Base-by-base conservation (phyloP, 2,329 filamentous ascomycete species). In the Diaporthe vexans region DNA sequence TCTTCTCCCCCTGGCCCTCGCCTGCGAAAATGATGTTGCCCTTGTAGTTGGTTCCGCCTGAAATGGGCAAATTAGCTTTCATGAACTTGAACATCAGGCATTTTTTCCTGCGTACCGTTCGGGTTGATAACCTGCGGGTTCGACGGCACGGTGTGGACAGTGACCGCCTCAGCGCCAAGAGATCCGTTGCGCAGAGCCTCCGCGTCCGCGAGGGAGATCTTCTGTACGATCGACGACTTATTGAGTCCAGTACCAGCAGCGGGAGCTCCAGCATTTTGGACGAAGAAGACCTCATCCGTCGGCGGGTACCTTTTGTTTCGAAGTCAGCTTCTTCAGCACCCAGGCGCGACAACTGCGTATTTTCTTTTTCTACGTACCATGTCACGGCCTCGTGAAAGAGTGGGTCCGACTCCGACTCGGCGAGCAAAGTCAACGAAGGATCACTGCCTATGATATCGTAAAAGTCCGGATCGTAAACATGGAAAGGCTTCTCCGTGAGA, bases 351-450 rank as follows among this genome's bases (percentile, higher is more conserved):
- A n/a, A 21, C 8, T 33, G 40, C 33, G 17, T 1, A 6, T 1
- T 5, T 1, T 2, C 15, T 59, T 0, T 37, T 43, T 74, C 69
- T 24, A 78, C 81, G 33, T 84, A 86, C 86, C 87, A 90, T 0
- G 88, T 84, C 9, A 88, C 86, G 5, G 88, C 88, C 77, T 91
- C 89, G 70, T 90, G 89, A 58, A 89, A 90, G 5, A 88, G 77
- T 0, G 86, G 87, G 63, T 88, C 83, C 0, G 79, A 80, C 0
- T 82, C 83, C 0, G 85, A 83, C 7, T 83, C 81, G 0, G 86
- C 87, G 7, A 89, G 83, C 21, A 88, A 79, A 0, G 88, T 88
- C 74, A 90, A 78, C 0, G 86, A 85, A 0, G 88, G 87, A 54
- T 86, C 81, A 0, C 78, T 48, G 7, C 88, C 88, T 26, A 90